phyloP scores from a whole-genome alignment of 192 early-diverging fungal genomes.

The Phlyctochytrium arcticum region DNA sequence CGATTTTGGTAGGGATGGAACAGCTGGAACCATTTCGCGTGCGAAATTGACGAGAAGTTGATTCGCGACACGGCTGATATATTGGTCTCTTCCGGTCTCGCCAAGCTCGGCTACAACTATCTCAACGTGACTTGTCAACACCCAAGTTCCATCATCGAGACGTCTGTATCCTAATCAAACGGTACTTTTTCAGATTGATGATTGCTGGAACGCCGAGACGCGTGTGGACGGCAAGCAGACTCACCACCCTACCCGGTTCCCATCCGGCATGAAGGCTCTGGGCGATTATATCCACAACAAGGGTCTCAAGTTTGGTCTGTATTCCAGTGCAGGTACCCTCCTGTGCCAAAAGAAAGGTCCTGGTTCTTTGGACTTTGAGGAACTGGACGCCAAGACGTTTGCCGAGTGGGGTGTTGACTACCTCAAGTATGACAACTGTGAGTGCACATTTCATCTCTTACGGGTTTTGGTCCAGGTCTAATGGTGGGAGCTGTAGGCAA shows the following conservation, averaged over 20 bases:
- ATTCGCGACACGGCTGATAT: conserved; percentile 47
- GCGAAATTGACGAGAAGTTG: conserved; percentile 46
- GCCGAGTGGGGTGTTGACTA: conserved; percentile 58
- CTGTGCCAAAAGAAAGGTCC: conserved; percentile 50
- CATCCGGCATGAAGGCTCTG: conserved; percentile 47
- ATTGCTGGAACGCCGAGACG: no score
- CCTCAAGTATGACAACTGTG: conserved; percentile 64
- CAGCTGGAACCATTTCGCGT: conserved; percentile 54
- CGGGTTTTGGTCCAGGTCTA: no score
- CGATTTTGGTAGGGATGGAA: conserved; percentile 62
- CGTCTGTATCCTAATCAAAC: no score
- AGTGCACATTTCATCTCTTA: no score
- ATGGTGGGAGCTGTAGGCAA: no score
- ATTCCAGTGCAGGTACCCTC: conserved; percentile 38
- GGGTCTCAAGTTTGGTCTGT: conserved; percentile 41
- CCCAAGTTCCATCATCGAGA: not conserved
- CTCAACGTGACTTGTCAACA: conserved; percentile 41
- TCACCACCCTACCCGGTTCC: conserved; percentile 41
- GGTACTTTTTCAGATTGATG: no score
- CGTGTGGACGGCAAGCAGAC: no score
- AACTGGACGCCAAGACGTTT: conserved; percentile 43
- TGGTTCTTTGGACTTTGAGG: conserved; percentile 47
- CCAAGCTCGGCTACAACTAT: conserved; percentile 48
- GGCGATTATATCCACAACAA: conserved; percentile 50
- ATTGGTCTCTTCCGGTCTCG: conserved; percentile 37